Percentiles rank a stretch among this genome's conserved stretches.
Conservation (phyloP, 768 basidiomycete species). For the Suillus ampliporus region DNA sequence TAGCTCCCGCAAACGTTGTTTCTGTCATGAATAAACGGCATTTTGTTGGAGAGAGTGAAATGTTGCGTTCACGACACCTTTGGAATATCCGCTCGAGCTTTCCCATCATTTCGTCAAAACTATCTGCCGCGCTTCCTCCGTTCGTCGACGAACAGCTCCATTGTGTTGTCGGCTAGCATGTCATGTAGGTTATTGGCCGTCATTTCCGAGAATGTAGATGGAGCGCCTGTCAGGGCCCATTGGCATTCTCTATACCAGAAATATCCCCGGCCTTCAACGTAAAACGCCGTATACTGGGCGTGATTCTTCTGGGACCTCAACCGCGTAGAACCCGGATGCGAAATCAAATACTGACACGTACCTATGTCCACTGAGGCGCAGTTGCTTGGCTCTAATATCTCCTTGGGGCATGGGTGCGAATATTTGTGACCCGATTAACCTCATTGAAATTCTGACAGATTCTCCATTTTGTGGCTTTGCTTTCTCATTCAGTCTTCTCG, state of each 20-base stretch:
- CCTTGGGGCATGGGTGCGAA: constrained; percentile 41
- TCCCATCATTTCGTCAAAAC: constrained; percentile 33
- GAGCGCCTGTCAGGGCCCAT: constrained; percentile 48
- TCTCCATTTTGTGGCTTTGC: constrained; percentile 31
- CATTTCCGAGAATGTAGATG: constrained; percentile 39
- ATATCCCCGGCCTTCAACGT: constrained; percentile 43
- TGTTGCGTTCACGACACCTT: constrained; percentile 25
- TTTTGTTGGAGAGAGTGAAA: constrained; percentile 13
- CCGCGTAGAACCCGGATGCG: constrained; percentile 42
- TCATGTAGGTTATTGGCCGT: constrained; percentile 32
- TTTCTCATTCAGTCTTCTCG: no score
- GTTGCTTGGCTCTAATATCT: constrained; percentile 46
- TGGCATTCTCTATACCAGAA: constrained; percentile 43
- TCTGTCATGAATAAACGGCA: constrained; percentile 1
- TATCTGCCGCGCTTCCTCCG: constrained; percentile 37
- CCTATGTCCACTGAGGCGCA: constrained; percentile 40
- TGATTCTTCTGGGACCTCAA: constrained; percentile 17
- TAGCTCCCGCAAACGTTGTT: constrained; percentile 42
- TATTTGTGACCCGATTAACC: constrained; percentile 37
- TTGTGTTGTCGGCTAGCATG: constrained; percentile 22
- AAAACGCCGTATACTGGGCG: constrained; percentile 40
- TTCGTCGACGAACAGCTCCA: constrained; percentile 50
- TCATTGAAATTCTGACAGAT: constrained; percentile 44
- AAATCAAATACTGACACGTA: constrained; percentile 45
- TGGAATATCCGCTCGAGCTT: constrained; percentile 31